phyloP scores from a whole-genome alignment of 306 rosid species.

The Crotalaria pallida region DNA sequence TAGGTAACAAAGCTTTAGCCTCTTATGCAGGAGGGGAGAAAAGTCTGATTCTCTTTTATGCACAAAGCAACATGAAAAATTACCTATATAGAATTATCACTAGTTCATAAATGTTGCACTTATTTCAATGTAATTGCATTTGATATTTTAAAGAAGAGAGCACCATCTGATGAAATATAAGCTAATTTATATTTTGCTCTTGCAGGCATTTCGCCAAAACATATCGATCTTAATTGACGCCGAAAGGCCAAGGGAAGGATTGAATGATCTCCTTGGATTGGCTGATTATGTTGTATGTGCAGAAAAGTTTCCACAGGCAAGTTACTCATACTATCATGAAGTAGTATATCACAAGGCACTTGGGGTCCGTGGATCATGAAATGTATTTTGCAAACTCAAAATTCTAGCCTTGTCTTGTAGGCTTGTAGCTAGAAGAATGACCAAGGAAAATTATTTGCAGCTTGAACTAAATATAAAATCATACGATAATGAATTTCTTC shows the following conservation, averaged over 20 bases:
- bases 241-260: conserved; percentile 82
- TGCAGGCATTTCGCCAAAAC: conserved; percentile 61
- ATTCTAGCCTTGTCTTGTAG: background rate
- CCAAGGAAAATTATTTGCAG: background rate
- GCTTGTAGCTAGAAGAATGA: background rate
- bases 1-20: background rate
- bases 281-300: conserved; percentile 79
- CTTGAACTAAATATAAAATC: background rate
- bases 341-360: background rate
- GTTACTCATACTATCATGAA: conserved; percentile 23
- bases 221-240: conserved; percentile 79
- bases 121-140: background rate
- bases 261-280: conserved; percentile 57
- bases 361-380: background rate
- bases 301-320: conserved; percentile 75
- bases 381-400: background rate
- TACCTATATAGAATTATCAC: background rate
- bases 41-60: background rate
- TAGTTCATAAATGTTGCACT: background rate
- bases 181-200: conserved; percentile 7
- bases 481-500: background rate
- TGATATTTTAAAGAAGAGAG: conserved; percentile 12
- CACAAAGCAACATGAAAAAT: background rate
- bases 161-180: background rate
- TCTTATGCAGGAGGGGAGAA: background rate